Conservation (phyloP, 78 protist species). For the Planoprotostelium fungivorum region DNA sequence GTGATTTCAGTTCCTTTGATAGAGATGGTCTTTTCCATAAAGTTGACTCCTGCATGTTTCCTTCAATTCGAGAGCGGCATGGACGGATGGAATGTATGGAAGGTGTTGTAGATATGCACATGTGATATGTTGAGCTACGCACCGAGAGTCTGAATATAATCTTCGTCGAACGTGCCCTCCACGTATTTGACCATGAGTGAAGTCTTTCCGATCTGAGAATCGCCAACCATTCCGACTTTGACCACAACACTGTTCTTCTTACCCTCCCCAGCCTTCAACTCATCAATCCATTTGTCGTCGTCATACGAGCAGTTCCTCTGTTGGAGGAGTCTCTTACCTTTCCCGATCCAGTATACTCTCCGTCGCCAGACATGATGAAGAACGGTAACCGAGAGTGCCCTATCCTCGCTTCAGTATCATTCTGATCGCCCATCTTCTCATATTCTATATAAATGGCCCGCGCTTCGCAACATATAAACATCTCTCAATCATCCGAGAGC, state of each 20-base stretch:
- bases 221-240: slow-evolving; percentile 96
- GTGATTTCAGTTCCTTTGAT: slow-evolving; percentile 86
- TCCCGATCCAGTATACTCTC: not conserved
- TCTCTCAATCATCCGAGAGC: too few species aligned
- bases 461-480: too few species aligned
- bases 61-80: not conserved
- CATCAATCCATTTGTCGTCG: not conserved
- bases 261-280: slow-evolving; percentile 1
- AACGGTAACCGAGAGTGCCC: too few species aligned
- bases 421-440: too few species aligned
- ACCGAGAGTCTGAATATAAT: slow-evolving; percentile 93
- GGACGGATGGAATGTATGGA: not conserved
- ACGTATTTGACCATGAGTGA: slow-evolving; percentile 95
- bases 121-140: not conserved
- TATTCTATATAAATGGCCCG: too few species aligned
- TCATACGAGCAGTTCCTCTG: too few species aligned
- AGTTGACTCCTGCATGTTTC: slow-evolving; percentile 89
- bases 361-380: not conserved
- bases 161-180: slow-evolving; percentile 89
- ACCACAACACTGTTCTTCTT: slow-evolving; percentile 80
- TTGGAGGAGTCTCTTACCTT: too few species aligned
- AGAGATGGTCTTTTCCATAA: slow-evolving; percentile 92
- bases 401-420: too few species aligned
- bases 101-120: not conserved
- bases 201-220: slow-evolving; percentile 93